Evolutionary conservation across 2,329 filamentous ascomycete genomes (phyloP), one percentile per base, ranked within the genome.

Genomic region (Pseudogymnoascus destructans): DNA sequence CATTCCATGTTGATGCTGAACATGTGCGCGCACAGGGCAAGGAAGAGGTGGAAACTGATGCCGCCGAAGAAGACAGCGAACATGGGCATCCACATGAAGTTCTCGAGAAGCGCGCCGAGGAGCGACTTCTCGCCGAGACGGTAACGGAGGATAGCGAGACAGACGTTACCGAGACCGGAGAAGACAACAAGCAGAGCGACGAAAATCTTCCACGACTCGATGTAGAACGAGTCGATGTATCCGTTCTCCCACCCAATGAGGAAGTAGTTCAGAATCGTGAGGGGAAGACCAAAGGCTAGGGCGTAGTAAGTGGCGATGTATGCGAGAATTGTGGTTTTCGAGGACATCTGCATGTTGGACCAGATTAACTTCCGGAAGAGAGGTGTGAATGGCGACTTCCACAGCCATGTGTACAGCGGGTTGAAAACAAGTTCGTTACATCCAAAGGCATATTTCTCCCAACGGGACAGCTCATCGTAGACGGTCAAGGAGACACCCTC

Each of bases 381-480:
- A 2, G 76, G 75, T 0, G 85, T 87, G 63, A 87, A 82, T 0
- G 84, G 83, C 0, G 84, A 82, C 33, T 75, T 75, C 63, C 73
- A 76, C 27, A 78, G 63, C 85, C 85, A 88, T 62, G 76, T 73
- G 56, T 77, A 73, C 36, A 88, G 69, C 0, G 85, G 85, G 64
- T 86, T 76, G 73, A 88, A 88, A 15, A 87, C 75, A 55, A 88
- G 72, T 69, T 87, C 85, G 66, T 82, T 86, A 66, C 82, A 85
- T 6, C 85, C 85, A 63, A 85, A 87, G 0, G 84, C 82, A 58
- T 87, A 85, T 71, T 87, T 87, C 66, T 87, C 81, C 85, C 85
- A 87, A 52, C 85, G 80, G 10, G 80, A 79, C 35, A 88, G 72
- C 65, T 88, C 85, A 62, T 87, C 85, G 65, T 87, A 87, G 7